Conservation (phyloP, 2,329 filamentous ascomycete genomes). For the Colletotrichum melonis region DNA sequence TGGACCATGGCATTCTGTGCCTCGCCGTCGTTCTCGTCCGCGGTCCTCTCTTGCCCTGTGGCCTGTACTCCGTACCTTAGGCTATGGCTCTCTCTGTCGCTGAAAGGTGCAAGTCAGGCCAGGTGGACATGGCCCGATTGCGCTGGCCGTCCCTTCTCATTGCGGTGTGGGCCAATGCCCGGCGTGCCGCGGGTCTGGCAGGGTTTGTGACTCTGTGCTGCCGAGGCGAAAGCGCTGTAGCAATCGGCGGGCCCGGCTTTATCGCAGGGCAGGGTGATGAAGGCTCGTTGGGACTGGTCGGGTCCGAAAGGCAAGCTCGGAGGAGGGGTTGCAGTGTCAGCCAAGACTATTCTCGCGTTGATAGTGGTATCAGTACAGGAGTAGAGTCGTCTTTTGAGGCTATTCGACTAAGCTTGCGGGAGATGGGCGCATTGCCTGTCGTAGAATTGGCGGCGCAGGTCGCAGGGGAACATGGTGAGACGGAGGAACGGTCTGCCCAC, state of each 20-base stretch:
- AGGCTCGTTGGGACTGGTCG: slow-evolving; percentile 11
- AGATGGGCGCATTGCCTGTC: not conserved
- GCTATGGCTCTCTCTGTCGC: not conserved
- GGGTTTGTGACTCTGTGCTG: slow-evolving; percentile 32
- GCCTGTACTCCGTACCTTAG: too few species aligned
- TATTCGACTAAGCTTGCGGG: not conserved
- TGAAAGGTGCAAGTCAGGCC: slow-evolving; percentile 7
- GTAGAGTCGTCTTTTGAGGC: not conserved
- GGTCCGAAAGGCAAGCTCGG: slow-evolving; percentile 17
- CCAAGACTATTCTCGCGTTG: not conserved
- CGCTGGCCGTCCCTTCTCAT: slow-evolving; percentile 13
- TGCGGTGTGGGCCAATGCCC: slow-evolving; percentile 26
- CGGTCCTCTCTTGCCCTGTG: not conserved
- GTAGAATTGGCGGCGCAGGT: not conserved
- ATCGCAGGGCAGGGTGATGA: slow-evolving; percentile 22
- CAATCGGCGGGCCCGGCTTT: slow-evolving; percentile 25
- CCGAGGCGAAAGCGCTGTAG: slow-evolving; percentile 31
- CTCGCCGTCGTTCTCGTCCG: not conserved
- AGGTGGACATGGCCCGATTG: slow-evolving; percentile 23
- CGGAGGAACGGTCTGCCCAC: not conserved
- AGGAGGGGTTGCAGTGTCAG: not conserved
- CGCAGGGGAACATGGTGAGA: not conserved
- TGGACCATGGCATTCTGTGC: slow-evolving; percentile 7
- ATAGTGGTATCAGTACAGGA: not conserved
- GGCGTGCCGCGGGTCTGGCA: slow-evolving; percentile 27